Evolutionary conservation across 768 basidiomycete species (phyloP).

Genomic region (Mycena sanguinolenta): DNA sequence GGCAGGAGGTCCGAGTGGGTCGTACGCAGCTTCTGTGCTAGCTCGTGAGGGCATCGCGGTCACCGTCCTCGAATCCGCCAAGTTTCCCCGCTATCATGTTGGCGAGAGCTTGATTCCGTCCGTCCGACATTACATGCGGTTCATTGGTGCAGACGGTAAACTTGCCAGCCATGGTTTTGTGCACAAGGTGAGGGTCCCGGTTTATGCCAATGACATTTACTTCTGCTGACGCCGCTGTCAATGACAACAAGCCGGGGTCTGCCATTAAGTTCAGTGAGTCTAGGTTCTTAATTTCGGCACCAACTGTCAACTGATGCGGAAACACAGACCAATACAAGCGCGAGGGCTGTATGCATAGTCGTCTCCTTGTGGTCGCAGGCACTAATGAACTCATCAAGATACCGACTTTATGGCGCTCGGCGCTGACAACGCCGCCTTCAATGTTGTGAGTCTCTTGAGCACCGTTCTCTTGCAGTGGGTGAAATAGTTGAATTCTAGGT

Average conservation of each 20-base stretch:
- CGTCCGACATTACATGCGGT: constrained; percentile 68
- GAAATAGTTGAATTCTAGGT: constrained; percentile 48
- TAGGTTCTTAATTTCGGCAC: constrained; percentile 17
- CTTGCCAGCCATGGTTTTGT: constrained; percentile 63
- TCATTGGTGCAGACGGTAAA: constrained; percentile 69
- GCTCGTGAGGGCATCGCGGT: constrained; percentile 69
- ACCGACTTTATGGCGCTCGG: constrained; percentile 72
- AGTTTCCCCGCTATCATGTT: constrained; percentile 71
- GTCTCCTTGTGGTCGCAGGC: constrained; percentile 4
- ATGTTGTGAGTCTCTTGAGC: constrained; percentile 61
- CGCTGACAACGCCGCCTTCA: constrained; percentile 69
- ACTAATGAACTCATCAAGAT: constrained; percentile 49
- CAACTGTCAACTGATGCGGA: background rate
- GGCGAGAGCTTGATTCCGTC: constrained; percentile 76
- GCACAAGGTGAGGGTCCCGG: constrained; percentile 55
- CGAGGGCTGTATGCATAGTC: constrained; percentile 66
- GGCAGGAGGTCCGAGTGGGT: constrained; percentile 67
- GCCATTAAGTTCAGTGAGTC: constrained; percentile 66
- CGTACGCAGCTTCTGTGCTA: constrained; percentile 68
- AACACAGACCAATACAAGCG: constrained; percentile 63
- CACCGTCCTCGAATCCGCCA: constrained; percentile 64
- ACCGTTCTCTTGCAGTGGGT: background rate
- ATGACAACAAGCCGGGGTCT: constrained; percentile 68
- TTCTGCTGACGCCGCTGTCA: constrained; percentile 27
- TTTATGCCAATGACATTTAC: constrained; percentile 11